Evolutionary conservation across 1,284 basidiomycete genomes (phyloP), one percentile per base, ranked within the genome.

Genomic region (Cutaneotrichosporon cyanovorans): DNA sequence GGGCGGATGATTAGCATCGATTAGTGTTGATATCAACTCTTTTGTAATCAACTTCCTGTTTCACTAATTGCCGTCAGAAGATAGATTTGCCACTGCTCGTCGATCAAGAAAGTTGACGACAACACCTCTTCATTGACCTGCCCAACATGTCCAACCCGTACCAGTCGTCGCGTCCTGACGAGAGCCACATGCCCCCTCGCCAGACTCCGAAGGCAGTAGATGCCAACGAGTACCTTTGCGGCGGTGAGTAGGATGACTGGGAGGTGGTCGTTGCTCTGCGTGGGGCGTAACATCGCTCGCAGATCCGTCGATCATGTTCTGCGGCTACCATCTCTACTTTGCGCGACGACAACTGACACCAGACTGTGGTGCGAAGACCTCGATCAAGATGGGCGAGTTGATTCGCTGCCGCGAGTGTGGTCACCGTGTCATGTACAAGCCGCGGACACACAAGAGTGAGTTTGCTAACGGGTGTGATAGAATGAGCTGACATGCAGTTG

Each of bases 361-460:
- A 95, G 92, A 97, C 71, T 97, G 93, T 71, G 87, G 89, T 49
- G 85, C 85, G 3, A 86, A 87, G 74, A 96, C 95, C 69, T 83
- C 87, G 63, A 92, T 97, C 69, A 85, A 84, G 69, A 77, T 87
- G n/a, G 77, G 87, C 51, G 93, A 98, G 71, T 88, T 90, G 37
- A 95, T 97, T 61, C 84, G 93, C 48, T 98, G 93, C 74, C 80
- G 87, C 61, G 91, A 97, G 69, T 98, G 93, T 65, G 93, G 93
- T 2, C 93, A 96, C 71, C 83, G 93, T 55, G 92, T 98, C 69
- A 95, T 98, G 89, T 97, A 96, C 77, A 98, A 98, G 76, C 95
- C 95, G 73, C 77, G 93, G 61, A 96, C 92, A 18, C 88, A 83
- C 68, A 78, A 89, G 76, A 95, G 93, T 97, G 67, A 69, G 87